Evolutionary conservation across 331 rosid species (phyloP).

Genomic region (Quercus lobata): DNA sequence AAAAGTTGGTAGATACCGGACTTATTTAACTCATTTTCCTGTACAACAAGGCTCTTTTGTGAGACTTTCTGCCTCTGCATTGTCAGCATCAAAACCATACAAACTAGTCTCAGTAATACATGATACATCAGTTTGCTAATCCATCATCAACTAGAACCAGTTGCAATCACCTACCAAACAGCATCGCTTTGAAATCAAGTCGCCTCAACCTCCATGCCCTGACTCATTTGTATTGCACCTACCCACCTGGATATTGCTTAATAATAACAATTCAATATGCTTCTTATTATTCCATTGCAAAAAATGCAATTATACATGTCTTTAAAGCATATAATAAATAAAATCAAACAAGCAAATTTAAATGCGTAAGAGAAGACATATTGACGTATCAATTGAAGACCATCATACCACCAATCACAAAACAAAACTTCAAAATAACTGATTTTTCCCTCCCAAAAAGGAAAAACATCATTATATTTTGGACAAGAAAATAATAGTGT

Average conservation of each 20-base stretch:
- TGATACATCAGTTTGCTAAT: slow-evolving; percentile 23
- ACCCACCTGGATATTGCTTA: slow-evolving; percentile 33
- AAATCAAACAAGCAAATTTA: neutral
- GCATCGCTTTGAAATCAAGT: slow-evolving; percentile 58
- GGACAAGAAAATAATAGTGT: slow-evolving; percentile 9
- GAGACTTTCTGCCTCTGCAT: no score
- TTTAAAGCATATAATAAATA: slow-evolving; percentile 4
- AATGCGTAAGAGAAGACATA: no score
- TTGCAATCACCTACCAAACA: slow-evolving; percentile 65
- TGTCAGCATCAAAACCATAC: no score
- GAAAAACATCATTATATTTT: neutral
- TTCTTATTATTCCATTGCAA: slow-evolving; percentile 18
- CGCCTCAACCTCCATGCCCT: slow-evolving; percentile 26
- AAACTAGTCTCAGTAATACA: no score
- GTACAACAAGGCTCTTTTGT: no score
- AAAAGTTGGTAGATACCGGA: no score
- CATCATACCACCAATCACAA: neutral
- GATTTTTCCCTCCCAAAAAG: no score
- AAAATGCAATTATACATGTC: slow-evolving; percentile 5
- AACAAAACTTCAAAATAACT: slow-evolving; percentile 13
- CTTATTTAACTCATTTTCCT: no score
- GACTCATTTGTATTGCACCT: slow-evolving; percentile 12
- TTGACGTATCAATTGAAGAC: no score
- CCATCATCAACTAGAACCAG: slow-evolving; percentile 33
- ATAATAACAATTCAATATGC: slow-evolving; percentile 29